Evolutionary conservation across 2,329 filamentous ascomycete genomes (phyloP).

Genomic region (Epichloe gansuensis): DNA sequence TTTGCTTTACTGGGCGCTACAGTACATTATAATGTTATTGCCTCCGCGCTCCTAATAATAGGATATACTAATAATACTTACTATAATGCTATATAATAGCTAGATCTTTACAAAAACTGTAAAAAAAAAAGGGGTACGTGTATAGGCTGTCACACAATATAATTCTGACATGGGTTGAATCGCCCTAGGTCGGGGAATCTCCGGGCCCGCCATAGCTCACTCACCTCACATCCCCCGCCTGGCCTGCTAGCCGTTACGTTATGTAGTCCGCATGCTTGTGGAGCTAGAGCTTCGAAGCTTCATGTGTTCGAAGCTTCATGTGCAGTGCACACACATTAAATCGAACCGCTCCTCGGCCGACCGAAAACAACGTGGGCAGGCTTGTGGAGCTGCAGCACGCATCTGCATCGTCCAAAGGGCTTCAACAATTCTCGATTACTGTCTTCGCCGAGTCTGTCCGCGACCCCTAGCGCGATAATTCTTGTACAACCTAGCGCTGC

Average conservation of each 20-base stretch:
- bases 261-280: background rate
- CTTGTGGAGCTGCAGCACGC: background rate
- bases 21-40: too few relatives aligned
- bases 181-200: slow-evolving; percentile 6
- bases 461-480: background rate
- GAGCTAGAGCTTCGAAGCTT: background rate
- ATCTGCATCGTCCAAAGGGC: background rate
- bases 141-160: too few relatives aligned
- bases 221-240: slow-evolving; percentile 7
- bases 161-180: too few relatives aligned
- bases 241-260: slow-evolving; percentile 6
- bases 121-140: too few relatives aligned
- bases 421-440: background rate
- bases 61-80: too few relatives aligned
- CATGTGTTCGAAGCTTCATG: background rate
- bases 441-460: background rate
- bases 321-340: background rate
- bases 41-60: too few relatives aligned
- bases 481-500: background rate
- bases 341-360: background rate
- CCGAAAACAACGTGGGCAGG: background rate
- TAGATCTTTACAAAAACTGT: too few relatives aligned
- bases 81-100: too few relatives aligned
- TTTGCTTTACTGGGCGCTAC: too few relatives aligned
- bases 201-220: slow-evolving; percentile 6